Evolutionary conservation across 257 asterid genomes (phyloP).

Genomic region (Fraxinus cuspidata): DNA sequence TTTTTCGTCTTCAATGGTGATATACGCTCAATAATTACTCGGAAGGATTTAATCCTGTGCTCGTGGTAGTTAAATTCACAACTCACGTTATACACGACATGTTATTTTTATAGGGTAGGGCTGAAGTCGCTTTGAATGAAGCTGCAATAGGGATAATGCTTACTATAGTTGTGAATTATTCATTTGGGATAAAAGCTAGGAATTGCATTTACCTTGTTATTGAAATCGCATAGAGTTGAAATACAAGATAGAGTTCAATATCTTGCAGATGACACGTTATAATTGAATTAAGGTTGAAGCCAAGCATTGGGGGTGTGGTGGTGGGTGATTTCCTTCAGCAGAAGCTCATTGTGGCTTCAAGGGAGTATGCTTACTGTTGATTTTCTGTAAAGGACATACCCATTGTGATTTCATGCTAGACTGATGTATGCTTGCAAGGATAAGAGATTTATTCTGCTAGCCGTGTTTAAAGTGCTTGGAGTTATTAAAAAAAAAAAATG

Average conservation of each 20-base stretch:
- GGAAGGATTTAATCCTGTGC: background rate
- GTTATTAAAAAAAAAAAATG: too few species aligned
- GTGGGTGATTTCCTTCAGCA: background rate
- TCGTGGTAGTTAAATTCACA: slow-evolving; percentile 5
- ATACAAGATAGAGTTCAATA: background rate
- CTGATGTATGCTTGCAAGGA: background rate
- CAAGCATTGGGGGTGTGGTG: background rate
- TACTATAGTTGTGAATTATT: background rate
- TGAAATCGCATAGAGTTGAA: slow-evolving; percentile 11
- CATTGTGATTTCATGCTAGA: background rate
- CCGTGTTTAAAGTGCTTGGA: background rate
- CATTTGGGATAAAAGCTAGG: background rate
- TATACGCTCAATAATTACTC: background rate
- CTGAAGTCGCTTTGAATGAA: slow-evolving; percentile 15
- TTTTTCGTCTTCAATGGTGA: background rate
- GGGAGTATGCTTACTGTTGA: background rate
- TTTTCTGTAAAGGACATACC: background rate
- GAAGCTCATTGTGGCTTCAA: background rate
- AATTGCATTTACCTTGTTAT: slow-evolving; percentile 12
- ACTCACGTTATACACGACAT: background rate
- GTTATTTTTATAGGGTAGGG: background rate
- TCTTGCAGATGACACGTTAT: background rate
- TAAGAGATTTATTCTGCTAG: background rate
- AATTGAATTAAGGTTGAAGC: background rate
- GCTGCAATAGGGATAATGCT: slow-evolving; percentile 6